These are phyloP conservation scores for Yamadazyma tumulicola DNA, from an alignment of 805 yeast genomes.

Conservation along the genomic window DNA sequence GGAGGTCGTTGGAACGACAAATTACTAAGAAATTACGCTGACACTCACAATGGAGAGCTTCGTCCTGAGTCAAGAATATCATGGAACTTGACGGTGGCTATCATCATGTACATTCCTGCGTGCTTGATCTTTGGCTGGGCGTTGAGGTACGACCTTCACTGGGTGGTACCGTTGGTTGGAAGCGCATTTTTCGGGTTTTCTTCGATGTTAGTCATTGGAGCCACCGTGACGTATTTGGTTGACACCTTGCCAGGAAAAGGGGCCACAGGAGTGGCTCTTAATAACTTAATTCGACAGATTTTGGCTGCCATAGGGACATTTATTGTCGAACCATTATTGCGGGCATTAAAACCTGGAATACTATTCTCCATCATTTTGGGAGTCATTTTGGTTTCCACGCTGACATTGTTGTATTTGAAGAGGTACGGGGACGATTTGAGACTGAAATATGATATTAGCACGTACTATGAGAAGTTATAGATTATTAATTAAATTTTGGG, in stretches of 20 bases:
- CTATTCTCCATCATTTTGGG: constrained; percentile 66
- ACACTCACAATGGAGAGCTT: constrained; percentile 57
- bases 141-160: constrained; percentile 56
- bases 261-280: constrained; percentile 84
- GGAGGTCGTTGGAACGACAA: constrained; percentile 81
- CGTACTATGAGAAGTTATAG: constrained; percentile 50
- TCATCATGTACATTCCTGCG: constrained; percentile 58
- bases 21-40: constrained; percentile 49
- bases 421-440: constrained; percentile 59
- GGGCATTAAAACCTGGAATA: constrained; percentile 69
- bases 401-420: constrained; percentile 46
- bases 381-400: constrained; percentile 42
- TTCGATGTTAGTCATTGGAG: constrained; percentile 79
- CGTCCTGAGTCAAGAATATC: constrained; percentile 80
- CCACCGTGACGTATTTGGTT: constrained; percentile 74
- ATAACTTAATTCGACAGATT: constrained; percentile 68
- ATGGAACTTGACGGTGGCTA: constrained; percentile 67
- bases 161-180: constrained; percentile 81
- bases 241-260: constrained; percentile 86
- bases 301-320: constrained; percentile 77
- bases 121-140: constrained; percentile 83
- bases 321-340: constrained; percentile 64
- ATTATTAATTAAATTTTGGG: too few species aligned
- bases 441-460: constrained; percentile 56
- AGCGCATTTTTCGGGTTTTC: constrained; percentile 81